Evolutionary conservation across 2,329 filamentous ascomycete species (phyloP).

Genomic region (Aspergillus amoenus): DNA sequence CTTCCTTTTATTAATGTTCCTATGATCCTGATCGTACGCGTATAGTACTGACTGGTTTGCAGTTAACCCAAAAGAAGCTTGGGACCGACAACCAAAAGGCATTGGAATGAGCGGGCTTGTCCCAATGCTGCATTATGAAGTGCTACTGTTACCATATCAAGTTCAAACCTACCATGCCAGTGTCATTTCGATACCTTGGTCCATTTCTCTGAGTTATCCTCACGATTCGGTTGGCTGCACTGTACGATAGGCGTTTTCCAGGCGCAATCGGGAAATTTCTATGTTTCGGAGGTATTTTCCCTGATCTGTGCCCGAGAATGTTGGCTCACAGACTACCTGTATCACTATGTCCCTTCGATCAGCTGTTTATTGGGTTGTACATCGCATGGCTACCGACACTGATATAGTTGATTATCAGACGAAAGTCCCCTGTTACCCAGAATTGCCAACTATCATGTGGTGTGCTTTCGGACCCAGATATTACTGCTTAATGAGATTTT

Average conservation of each 20-base stretch:
- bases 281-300: constrained; percentile 9
- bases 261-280: background rate
- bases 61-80: constrained; percentile 34
- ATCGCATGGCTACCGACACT: background rate
- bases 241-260: constrained; percentile 9
- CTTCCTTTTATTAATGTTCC: background rate
- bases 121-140: background rate
- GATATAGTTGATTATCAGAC: background rate
- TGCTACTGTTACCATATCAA: background rate
- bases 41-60: constrained; percentile 8
- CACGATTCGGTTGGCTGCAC: constrained; percentile 3
- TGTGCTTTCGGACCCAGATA: background rate
- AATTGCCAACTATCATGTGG: background rate
- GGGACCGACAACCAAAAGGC: constrained; percentile 5
- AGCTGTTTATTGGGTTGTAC: background rate
- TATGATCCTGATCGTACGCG: background rate
- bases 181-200: background rate
- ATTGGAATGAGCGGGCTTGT: constrained; percentile 2
- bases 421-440: background rate
- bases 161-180: background rate
- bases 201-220: background rate
- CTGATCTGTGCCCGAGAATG: background rate
- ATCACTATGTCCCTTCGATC: background rate
- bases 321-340: background rate
- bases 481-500: too few relatives aligned